Base-by-base conservation (phyloP, 179 eudicot species). In the Beta macrorhiza region DNA sequence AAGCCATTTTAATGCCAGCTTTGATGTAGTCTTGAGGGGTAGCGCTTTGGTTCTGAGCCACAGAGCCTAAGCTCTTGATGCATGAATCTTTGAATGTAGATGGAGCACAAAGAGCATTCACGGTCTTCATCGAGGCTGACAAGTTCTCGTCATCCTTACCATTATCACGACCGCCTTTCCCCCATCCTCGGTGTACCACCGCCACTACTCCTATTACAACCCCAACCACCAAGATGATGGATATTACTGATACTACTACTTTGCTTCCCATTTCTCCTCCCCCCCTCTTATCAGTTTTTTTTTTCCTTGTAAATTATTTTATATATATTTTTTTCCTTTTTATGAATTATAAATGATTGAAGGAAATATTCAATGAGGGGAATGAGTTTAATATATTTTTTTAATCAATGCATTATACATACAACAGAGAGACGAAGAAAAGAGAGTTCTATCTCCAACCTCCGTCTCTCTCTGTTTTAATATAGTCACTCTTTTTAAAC, bases 151-250 rank as follows among this genome's bases (percentile, higher is more conserved):
- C 77, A 5, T 78, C 82, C 76, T 79, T 79, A 32, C 80, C 73
- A 15, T 17, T 77, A 6, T n/a, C 68, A 15, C 20, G 45, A 47
- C 72, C 72, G 3, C 22, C 68, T 5, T 79, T 81, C 25, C 71
- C 78, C 9, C 4, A 17, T 32, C 14, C 49, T 9, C 5, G 76
- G 17, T 81, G 68, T 19, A 82, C 85, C 19, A 85, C 80, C 0
- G 84, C 90, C 14, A 87, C 87, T 57, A 85, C 88, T 16, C 90
- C 90, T 51, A 85, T 56, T 44, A 87, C 85, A 6, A 87, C 78
- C 12, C 88, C 90, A 19, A 85, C 87, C 55, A 87, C 88, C 79
- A 86, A 74, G 2, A 87, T 68, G 6, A 87, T 71, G 67, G 90
- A 85, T 57, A 84, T 79, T 25, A 80, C 76, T 0, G 87, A 77